A percentile compares a stretch with the other conserved stretches of the same genome.
These are phyloP conservation scores for Pichia eremophila DNA, from an alignment of 805 yeast genomes.

Conservation along the genomic window DNA sequence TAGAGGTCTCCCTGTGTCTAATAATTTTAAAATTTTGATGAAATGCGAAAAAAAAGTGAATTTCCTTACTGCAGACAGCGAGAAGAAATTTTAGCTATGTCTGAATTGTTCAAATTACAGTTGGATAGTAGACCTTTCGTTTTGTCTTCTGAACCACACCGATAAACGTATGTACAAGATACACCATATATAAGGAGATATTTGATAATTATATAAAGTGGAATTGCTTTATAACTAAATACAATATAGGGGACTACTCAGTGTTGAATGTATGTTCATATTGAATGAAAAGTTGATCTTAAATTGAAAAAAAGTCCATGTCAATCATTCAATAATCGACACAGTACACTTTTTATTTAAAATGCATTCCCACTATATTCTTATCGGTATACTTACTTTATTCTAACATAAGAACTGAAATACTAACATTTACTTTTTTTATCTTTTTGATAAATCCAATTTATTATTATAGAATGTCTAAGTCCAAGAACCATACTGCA, in stretches of 20 bases:
- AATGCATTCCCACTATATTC: too few species aligned
- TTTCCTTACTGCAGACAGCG: neutral
- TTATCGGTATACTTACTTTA: neutral
- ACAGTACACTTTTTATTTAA: too few species aligned
- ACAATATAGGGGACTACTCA: too few species aligned
- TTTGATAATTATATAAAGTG: too few species aligned
- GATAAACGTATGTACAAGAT: constrained; percentile 2
- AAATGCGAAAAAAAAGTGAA: neutral
- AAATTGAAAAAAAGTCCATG: too few species aligned
- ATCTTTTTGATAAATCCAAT: neutral
- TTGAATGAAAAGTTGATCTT: too few species aligned
- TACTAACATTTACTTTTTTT: constrained; percentile 5
- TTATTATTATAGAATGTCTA: constrained; percentile 55
- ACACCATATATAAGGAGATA: neutral
- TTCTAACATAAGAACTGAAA: neutral
- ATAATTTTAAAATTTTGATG: neutral
- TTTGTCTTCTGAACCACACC: neutral
- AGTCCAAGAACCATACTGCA: constrained; percentile 99
- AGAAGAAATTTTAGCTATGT: neutral
- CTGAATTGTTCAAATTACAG: neutral
- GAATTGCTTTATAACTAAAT: too few species aligned
- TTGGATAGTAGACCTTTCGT: neutral
- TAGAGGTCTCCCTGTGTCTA: neutral
- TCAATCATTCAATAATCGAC: too few species aligned
- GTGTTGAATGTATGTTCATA: too few species aligned